Base-by-base conservation (phyloP, 2,329 filamentous ascomycete species). In the Didymella keratinophila region DNA sequence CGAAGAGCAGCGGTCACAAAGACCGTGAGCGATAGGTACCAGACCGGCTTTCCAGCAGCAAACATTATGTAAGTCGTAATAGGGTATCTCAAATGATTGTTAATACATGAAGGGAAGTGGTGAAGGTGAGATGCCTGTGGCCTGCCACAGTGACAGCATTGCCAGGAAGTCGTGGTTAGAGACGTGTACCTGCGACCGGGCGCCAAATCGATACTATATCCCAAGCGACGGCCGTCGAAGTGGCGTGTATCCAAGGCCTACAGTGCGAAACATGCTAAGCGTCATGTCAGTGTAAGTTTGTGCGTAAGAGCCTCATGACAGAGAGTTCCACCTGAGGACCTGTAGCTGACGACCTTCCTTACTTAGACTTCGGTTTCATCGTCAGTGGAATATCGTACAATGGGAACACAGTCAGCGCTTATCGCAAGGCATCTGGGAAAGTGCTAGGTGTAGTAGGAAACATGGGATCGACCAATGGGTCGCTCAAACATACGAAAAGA, bases 201-300 rank as follows among this genome's bases (percentile, higher is more conserved):
- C 32, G 34, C 21, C 34, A 14, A 7, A 51, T 32, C 34, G 28
- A 45, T 58, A 46, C 52, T 67, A 64, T 66, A 66, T 55, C 39
- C 53, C 25, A 42, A 57, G 53, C 57, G 44, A 52, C 45, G 30
- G 55, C 12, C 46, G 10, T 14, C 28, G 9, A 43, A 23, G 39
- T 49, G 36, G 46, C 45, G 25, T 44, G 14, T 27, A 20, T 47
- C 52, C 49, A 27, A 36, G 39, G 58, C 42, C 42, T 56, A 27
- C 27, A 51, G 56, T 56, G 39, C 62, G 69, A 72, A 72, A 72
- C 70, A 58, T 60, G 56, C 63, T 69, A 65, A 58, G 64, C 62
- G 20, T 70, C 65, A 66, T 58, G 30, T 41, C 27, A 9, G 36
- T 49, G 14, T 48, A 37, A 23, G 25, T 6, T 28, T 45, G 25